phyloP scores from a whole-genome alignment of 1,284 basidiomycete genomes.

The Thelephora terrestris region DNA sequence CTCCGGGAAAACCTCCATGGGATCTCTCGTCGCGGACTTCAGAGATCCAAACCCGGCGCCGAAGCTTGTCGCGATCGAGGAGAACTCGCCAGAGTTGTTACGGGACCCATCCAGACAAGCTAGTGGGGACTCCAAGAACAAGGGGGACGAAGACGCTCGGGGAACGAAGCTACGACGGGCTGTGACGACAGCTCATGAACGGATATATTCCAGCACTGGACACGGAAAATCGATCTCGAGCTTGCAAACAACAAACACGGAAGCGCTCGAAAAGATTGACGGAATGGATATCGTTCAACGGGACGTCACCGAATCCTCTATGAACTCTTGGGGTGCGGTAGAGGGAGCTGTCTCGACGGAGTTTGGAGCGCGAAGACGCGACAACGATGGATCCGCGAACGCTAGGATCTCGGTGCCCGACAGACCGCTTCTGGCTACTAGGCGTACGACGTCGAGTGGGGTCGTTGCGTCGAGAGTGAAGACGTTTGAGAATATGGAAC shows the following conservation, averaged over 20 bases:
- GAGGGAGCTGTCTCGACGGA: background rate
- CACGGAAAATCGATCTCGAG: background rate
- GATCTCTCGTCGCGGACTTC: conserved; percentile 34
- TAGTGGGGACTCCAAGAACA: background rate
- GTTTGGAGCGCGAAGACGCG: no score
- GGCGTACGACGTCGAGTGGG: conserved; percentile 7
- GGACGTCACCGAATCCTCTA: background rate
- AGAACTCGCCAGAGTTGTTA: conserved; percentile 16
- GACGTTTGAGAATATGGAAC: conserved; percentile 33
- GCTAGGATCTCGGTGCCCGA: conserved; percentile 4
- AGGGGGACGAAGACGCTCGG: background rate
- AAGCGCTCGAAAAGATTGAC: background rate
- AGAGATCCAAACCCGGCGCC: conserved; percentile 67
- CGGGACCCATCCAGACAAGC: background rate
- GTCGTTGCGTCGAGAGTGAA: conserved; percentile 27
- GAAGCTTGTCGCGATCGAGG: conserved; percentile 44
- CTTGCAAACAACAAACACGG: background rate
- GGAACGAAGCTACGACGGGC: background rate
- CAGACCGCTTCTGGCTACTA: conserved; percentile 2
- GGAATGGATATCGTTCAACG: conserved; percentile 6
- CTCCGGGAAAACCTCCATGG: conserved; percentile 28
- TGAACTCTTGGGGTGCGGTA: background rate
- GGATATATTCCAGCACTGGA: background rate
- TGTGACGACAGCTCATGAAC: background rate
- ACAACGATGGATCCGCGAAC: no score